Conservation (phyloP, 129 eudicot genomes). For the Flaveria sonorensis region DNA sequence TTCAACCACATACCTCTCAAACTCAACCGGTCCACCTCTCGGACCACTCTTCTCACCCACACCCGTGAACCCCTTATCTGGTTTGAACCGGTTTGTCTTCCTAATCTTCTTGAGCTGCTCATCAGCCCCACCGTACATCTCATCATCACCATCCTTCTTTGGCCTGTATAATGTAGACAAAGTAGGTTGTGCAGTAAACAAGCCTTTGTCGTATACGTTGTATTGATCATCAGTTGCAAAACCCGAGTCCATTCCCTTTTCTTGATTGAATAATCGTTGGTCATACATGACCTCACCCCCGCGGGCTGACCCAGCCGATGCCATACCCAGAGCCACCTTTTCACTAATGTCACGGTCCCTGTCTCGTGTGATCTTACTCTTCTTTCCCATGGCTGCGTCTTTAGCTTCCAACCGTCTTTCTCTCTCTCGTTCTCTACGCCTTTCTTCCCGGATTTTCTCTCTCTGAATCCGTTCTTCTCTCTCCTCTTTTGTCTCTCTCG, state of each 20-base stretch:
- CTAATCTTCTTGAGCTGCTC: constrained; percentile 79
- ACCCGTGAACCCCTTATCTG: constrained; percentile 64
- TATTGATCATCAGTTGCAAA: constrained; percentile 80
- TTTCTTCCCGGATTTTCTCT: constrained; percentile 85
- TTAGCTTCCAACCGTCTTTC: constrained; percentile 88
- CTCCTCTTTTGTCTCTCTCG: constrained; percentile 70
- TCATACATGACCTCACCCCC: constrained; percentile 91
- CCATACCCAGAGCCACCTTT: constrained; percentile 95
- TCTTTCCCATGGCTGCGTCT: constrained; percentile 91
- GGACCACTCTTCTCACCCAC: constrained; percentile 56
- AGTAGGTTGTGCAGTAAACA: constrained; percentile 82
- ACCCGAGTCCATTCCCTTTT: constrained; percentile 92
- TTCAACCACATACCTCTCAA: constrained; percentile 61
- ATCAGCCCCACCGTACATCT: constrained; percentile 80
- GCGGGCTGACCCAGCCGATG: constrained; percentile 57
- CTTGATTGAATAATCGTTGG: constrained; percentile 82
- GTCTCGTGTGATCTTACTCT: constrained; percentile 86
- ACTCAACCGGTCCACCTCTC: constrained; percentile 75
- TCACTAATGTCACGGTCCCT: constrained; percentile 91
- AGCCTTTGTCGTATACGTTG: constrained; percentile 70
- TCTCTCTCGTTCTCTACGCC: constrained; percentile 81
- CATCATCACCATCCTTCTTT: constrained; percentile 74
- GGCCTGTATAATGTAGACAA: constrained; percentile 75
- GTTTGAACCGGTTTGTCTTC: constrained; percentile 81
- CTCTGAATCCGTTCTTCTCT: constrained; percentile 65